A percentile compares a stretch with the other conserved stretches of the same genome.
Conservation (phyloP, 1,284 basidiomycete genomes). For the Exobasidium cylindrosporum region DNA sequence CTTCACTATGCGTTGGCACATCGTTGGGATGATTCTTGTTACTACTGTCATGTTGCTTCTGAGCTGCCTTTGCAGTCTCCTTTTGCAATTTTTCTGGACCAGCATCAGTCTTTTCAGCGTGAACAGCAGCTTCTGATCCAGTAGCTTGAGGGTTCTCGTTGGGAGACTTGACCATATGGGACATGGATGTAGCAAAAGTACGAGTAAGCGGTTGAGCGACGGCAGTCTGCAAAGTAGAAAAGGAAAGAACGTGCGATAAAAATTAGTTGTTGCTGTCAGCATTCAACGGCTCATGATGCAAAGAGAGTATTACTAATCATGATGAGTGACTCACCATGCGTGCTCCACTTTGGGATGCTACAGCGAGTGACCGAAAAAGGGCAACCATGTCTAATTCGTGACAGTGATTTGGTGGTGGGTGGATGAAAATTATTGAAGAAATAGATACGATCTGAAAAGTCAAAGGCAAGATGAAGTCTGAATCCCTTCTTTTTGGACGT, state of each 20-base stretch:
- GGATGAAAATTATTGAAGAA: too few species aligned
- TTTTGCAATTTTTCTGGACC: slow-evolving; percentile 32
- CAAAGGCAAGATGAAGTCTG: too few species aligned
- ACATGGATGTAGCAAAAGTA: neutral
- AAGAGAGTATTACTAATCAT: too few species aligned
- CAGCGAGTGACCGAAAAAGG: neutral
- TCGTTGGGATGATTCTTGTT: neutral
- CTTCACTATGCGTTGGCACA: neutral
- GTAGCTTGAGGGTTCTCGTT: slow-evolving; percentile 24
- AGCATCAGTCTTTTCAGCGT: slow-evolving; percentile 33
- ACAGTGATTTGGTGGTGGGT: neutral
- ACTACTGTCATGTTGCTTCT: slow-evolving; percentile 9
- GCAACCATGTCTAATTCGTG: neutral
- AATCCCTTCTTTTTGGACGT: too few species aligned
- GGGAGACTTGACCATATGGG: neutral
- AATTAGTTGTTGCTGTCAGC: too few species aligned
- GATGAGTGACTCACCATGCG: neutral
- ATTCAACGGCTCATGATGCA: too few species aligned
- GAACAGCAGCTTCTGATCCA: slow-evolving; percentile 36
- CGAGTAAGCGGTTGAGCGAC: neutral
- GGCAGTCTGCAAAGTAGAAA: neutral
- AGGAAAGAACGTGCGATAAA: too few species aligned
- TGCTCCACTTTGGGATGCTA: neutral
- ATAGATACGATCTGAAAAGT: too few species aligned
- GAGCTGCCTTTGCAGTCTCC: slow-evolving; percentile 25